Conservation (phyloP, 208 protist species). For the Trypanosoma melophagium region DNA sequence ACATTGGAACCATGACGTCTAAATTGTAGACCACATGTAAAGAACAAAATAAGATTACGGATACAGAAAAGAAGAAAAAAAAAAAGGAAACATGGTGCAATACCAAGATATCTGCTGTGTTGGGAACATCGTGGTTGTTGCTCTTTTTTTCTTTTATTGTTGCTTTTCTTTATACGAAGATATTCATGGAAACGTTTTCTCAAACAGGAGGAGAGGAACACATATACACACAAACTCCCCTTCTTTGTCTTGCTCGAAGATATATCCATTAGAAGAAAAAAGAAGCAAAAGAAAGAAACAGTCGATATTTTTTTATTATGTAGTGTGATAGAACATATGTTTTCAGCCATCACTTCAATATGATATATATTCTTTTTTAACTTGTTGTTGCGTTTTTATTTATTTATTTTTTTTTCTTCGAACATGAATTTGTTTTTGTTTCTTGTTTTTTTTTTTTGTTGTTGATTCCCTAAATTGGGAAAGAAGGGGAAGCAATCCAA, state of each 20-base stretch:
- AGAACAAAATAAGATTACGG: conserved; percentile 9
- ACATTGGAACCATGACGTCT: neutral
- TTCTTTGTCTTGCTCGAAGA: conserved; percentile 6
- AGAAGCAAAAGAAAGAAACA: neutral
- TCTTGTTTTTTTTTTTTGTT: neutral
- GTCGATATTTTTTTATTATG: too few relatives aligned
- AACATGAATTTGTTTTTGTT: neutral
- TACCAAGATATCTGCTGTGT: too few relatives aligned
- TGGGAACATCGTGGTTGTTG: neutral
- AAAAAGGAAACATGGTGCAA: too few relatives aligned
- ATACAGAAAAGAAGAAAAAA: neutral
- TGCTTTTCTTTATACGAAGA: neutral
- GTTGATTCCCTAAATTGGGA: neutral
- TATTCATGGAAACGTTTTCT: too few relatives aligned
- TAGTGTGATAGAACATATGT: too few relatives aligned
- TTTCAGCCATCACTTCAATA: neutral
- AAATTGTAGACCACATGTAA: neutral
- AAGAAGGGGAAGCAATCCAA: neutral
- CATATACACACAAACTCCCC: neutral
- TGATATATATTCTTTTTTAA: neutral
- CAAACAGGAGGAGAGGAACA: too few relatives aligned
- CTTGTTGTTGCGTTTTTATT: neutral
- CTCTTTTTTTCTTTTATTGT: conserved; percentile 13
- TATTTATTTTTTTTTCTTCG: neutral
- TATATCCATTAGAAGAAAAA: neutral